Percentiles rank a stretch among this genome's conserved stretches.
phyloP scores from a whole-genome alignment of 1,284 basidiomycete species.

The Malassezia obtusa region DNA sequence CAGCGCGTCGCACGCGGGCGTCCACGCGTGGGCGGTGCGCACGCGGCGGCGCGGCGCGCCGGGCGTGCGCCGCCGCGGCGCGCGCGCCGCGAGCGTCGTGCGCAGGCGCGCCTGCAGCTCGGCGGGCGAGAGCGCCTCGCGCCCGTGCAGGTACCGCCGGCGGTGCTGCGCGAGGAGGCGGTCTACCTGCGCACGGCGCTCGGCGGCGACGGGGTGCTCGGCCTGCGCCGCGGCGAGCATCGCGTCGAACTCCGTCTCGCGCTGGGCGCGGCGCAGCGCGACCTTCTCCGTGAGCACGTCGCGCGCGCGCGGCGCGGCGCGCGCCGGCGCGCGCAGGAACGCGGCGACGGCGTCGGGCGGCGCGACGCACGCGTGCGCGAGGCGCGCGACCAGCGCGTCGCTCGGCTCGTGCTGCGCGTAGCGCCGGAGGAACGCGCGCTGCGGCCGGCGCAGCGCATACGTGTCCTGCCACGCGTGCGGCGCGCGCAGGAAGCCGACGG shows the following conservation, averaged over 20 bases:
- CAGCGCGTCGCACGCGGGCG: constrained; percentile 56
- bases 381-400: constrained; percentile 6
- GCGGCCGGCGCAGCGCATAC: constrained; percentile 6
- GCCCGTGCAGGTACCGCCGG: constrained; percentile 8
- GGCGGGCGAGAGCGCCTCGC: constrained; percentile 50
- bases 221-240: constrained; percentile 56
- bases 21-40: constrained; percentile 3
- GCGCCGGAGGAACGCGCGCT: constrained; percentile 12
- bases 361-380: constrained; percentile 54
- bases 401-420: not conserved
- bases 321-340: constrained; percentile 49
- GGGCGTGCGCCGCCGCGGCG: not conserved
- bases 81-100: not conserved
- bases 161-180: constrained; percentile 11
- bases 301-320: constrained; percentile 49
- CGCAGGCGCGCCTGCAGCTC: constrained; percentile 54
- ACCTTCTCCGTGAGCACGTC: constrained; percentile 50
- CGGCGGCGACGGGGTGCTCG: constrained; percentile 23
- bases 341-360: constrained; percentile 53
- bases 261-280: constrained; percentile 21
- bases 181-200: constrained; percentile 10
- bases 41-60: constrained; percentile 1
- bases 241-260: constrained; percentile 59
- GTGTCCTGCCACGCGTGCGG: constrained; percentile 11
- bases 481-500: not conserved